phyloP scores from a whole-genome alignment of 2,329 filamentous ascomycete species.

The Orbilia quercus region DNA sequence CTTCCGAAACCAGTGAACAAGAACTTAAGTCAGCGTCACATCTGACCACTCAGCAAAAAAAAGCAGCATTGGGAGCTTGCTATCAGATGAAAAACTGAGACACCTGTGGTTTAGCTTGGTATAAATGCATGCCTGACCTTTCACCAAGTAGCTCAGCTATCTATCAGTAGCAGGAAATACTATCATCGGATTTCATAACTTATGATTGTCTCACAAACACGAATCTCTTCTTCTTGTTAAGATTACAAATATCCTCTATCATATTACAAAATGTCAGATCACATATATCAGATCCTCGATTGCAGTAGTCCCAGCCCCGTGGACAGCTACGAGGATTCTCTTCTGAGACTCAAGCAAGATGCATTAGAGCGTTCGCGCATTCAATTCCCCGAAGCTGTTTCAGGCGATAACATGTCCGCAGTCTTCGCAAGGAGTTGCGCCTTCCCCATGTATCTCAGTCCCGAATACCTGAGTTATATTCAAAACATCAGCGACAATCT shows the following conservation, averaged over 20 bases:
- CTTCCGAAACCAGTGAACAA: too few species aligned
- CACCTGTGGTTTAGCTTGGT: too few species aligned
- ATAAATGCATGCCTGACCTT: too few species aligned
- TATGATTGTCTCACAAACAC: too few species aligned
- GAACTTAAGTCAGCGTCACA: too few species aligned
- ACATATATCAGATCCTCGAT: constrained; percentile 32
- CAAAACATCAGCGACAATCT: constrained; percentile 61
- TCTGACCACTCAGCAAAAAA: too few species aligned
- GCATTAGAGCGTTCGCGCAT: neutral
- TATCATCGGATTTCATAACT: too few species aligned
- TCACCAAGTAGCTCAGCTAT: too few species aligned
- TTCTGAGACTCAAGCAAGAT: constrained; percentile 16
- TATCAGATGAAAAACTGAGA: too few species aligned
- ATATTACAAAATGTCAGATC: constrained; percentile 22
- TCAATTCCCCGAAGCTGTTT: constrained; percentile 61
- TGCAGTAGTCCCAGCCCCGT: constrained; percentile 1
- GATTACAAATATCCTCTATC: constrained; percentile 10
- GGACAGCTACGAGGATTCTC: neutral
- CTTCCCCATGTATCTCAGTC: constrained; percentile 62
- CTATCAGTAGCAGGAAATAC: too few species aligned
- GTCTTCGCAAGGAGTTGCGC: constrained; percentile 8
- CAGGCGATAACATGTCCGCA: constrained; percentile 59
- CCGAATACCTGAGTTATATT: constrained; percentile 61
- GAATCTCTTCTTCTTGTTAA: neutral
- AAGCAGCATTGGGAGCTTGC: too few species aligned